Conservation (phyloP, 306 rosid species). For the Pterocarpus macrocarpus region DNA sequence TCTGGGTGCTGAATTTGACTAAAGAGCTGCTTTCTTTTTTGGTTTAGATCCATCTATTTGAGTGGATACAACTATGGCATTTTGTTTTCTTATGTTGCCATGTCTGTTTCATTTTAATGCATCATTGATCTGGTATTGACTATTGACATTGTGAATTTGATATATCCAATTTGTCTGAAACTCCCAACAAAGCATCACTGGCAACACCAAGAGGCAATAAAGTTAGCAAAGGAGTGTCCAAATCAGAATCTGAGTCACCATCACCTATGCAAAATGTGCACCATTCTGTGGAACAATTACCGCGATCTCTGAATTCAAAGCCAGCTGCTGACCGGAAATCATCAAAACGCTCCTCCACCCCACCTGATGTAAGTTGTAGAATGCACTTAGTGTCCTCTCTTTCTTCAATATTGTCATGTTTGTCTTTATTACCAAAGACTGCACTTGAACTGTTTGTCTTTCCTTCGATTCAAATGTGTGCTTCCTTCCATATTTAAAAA, state of each 20-base stretch:
- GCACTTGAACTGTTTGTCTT: slow-evolving; percentile 4
- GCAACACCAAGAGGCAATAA: slow-evolving; percentile 74
- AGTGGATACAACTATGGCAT: slow-evolving; percentile 7
- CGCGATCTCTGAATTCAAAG: slow-evolving; percentile 75
- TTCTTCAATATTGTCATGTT: slow-evolving; percentile 17
- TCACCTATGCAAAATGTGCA: slow-evolving; percentile 78
- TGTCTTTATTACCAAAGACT: slow-evolving; percentile 9
- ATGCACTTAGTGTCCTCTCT: slow-evolving; percentile 12
- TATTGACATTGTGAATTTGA: slow-evolving; percentile 39
- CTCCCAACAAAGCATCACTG: slow-evolving; percentile 73
- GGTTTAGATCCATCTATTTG: slow-evolving; percentile 49
- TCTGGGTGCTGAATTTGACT: slow-evolving; percentile 25
- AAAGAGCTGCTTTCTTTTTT: slow-evolving; percentile 25
- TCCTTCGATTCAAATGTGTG: no score
- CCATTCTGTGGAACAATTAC: slow-evolving; percentile 79
- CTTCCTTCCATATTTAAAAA: no score
- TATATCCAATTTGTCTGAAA: slow-evolving; percentile 76
- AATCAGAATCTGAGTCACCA: slow-evolving; percentile 76
- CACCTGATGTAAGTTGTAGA: slow-evolving; percentile 79
- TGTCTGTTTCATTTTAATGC: slow-evolving; percentile 29
- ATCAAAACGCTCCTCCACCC: slow-evolving; percentile 63
- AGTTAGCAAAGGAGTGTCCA: slow-evolving; percentile 63
- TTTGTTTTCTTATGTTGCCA: slow-evolving; percentile 36
- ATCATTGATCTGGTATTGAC: slow-evolving; percentile 43
- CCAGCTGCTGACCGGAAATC: slow-evolving; percentile 70